A percentile compares a stretch with the other conserved stretches of the same genome.
These are phyloP conservation scores for Candida oleophila DNA, from an alignment of 805 yeast genomes.

Conservation along the genomic window DNA sequence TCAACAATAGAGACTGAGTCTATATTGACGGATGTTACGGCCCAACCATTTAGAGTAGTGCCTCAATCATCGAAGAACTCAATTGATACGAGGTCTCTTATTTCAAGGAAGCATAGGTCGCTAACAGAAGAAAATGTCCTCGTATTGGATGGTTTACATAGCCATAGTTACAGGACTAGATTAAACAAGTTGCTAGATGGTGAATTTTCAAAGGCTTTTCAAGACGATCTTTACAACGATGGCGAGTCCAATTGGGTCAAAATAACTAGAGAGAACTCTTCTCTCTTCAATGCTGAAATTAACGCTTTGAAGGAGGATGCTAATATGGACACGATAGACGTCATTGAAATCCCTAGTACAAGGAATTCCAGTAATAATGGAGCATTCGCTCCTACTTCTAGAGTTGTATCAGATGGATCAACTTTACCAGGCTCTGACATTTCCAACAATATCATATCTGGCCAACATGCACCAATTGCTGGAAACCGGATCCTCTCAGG, in stretches of 20 bases:
- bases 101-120: slow-evolving; percentile 1
- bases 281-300: slow-evolving; percentile 20
- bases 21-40: not conserved
- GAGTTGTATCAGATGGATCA: not conserved
- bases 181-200: not conserved
- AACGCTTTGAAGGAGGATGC: slow-evolving; percentile 20
- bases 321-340: slow-evolving; percentile 13
- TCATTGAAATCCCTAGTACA: slow-evolving; percentile 2
- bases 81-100: not conserved
- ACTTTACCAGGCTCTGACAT: slow-evolving; percentile 1
- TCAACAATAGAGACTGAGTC: not conserved
- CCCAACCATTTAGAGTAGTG: slow-evolving; percentile 2
- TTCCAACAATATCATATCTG: not conserved
- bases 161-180: slow-evolving; percentile 5
- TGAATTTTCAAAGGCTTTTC: slow-evolving; percentile 3
- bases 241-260: slow-evolving; percentile 26
- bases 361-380: not conserved
- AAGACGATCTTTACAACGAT: slow-evolving; percentile 13
- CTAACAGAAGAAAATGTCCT: slow-evolving; percentile 3
- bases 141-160: slow-evolving; percentile 4
- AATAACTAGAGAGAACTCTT: slow-evolving; percentile 23
- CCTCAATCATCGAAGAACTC: not conserved
- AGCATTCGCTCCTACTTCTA: not conserved
- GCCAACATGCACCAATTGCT: not conserved
- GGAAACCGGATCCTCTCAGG: not conserved